Conservation (phyloP, 495 filamentous ascomycete genomes). For the Penicillium daleae region DNA sequence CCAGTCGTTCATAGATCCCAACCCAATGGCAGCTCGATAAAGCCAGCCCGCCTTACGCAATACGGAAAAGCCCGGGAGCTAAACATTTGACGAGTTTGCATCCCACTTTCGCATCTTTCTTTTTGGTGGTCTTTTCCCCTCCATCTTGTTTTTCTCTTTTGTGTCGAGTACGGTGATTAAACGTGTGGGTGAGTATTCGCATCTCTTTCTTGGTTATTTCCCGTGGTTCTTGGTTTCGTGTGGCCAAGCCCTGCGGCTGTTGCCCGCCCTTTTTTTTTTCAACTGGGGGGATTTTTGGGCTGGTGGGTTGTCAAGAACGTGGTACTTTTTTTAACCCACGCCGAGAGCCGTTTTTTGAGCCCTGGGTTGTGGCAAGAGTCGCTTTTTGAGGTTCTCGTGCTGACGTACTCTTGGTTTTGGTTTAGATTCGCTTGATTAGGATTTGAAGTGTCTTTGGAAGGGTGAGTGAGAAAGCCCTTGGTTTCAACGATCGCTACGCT, state of each 20-base stretch:
- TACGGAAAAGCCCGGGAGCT: constrained; percentile 52
- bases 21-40: neutral
- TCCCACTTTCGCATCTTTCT: constrained; percentile 22
- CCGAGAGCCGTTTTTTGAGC: neutral
- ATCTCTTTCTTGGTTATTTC: neutral
- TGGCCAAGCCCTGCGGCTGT: neutral
- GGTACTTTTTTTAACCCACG: constrained; percentile 18
- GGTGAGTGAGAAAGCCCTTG: constrained; percentile 34
- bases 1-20: neutral
- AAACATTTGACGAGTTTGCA: constrained; percentile 40
- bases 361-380: neutral
- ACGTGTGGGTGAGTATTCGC: constrained; percentile 1
- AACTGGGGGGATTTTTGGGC: constrained; percentile 1
- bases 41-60: constrained; percentile 41
- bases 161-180: constrained; percentile 1
- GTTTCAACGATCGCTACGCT: neutral
- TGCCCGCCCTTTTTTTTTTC: neutral
- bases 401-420: constrained; percentile 23
- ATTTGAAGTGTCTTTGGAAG: constrained; percentile 25
- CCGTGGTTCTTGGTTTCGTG: constrained; percentile 9
- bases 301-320: constrained; percentile 41
- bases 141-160: constrained; percentile 4
- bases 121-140: constrained; percentile 16
- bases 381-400: constrained; percentile 41
- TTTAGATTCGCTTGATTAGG: constrained; percentile 21